Evolutionary conservation across 331 rosid genomes (phyloP).

Genomic region (Spiraea crenata): DNA sequence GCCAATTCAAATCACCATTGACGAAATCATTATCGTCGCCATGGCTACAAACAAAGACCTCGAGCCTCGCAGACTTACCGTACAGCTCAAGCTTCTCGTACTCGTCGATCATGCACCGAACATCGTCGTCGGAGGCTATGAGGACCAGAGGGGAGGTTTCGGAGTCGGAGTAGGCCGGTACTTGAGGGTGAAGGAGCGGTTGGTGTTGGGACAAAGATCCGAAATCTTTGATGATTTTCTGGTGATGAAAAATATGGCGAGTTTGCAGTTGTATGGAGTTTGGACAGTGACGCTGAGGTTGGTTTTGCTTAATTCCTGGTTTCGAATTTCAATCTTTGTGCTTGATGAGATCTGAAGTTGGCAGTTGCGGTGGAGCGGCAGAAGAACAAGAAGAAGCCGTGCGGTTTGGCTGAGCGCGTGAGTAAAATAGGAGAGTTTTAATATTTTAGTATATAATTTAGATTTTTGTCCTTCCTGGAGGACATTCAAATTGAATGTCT

Average conservation of each 20-base stretch:
- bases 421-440: too few species aligned
- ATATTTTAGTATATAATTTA: too few species aligned
- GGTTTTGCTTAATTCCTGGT: too few species aligned
- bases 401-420: too few species aligned
- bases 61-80: conserved; percentile 27
- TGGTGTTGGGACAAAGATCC: conserved; percentile 17
- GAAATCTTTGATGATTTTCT: conserved; percentile 8
- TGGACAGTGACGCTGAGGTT: not conserved
- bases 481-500: too few species aligned
- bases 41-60: conserved; percentile 28
- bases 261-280: not conserved
- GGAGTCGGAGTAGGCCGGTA: conserved; percentile 27
- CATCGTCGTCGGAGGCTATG: conserved; percentile 28
- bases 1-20: not conserved
- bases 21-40: not conserved
- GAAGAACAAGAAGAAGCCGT: too few species aligned
- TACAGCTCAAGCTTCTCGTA: conserved; percentile 26
- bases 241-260: not conserved
- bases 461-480: too few species aligned
- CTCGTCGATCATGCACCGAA: conserved; percentile 29
- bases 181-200: conserved; percentile 16
- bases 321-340: too few species aligned
- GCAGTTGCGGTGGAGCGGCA: too few species aligned
- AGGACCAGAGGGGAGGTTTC: not conserved
- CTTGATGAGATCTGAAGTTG: too few species aligned